A percentile compares a stretch with the other conserved stretches of the same genome.
phyloP scores from a whole-genome alignment of 768 basidiomycete species.

The Rubroboletus pulcherrimus region DNA sequence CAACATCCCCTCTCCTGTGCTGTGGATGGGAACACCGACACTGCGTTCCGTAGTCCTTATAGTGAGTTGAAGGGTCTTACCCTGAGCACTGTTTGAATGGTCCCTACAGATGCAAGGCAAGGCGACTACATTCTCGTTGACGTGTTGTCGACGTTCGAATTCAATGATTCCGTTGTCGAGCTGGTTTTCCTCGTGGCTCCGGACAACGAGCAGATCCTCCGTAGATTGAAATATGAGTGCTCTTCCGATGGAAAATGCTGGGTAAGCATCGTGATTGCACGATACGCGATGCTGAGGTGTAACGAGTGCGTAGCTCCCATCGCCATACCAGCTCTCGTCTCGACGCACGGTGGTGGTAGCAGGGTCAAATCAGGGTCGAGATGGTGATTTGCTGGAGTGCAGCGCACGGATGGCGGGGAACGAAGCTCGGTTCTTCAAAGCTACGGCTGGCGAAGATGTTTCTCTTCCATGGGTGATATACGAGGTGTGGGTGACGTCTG shows the following conservation, averaged over 20 bases:
- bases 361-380: neutral
- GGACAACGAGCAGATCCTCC: conserved; percentile 32
- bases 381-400: conserved; percentile 23
- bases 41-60: conserved; percentile 47
- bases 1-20: conserved; percentile 48
- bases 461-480: conserved; percentile 35
- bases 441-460: conserved; percentile 24
- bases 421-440: conserved; percentile 29
- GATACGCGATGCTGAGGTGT: neutral
- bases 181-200: conserved; percentile 37
- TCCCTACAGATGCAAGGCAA: conserved; percentile 16
- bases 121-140: conserved; percentile 42
- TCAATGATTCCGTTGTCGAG: conserved; percentile 22
- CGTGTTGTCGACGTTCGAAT: conserved; percentile 27
- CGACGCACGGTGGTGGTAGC: conserved; percentile 2
- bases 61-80: conserved; percentile 34
- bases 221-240: conserved; percentile 23
- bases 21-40: conserved; percentile 49
- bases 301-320: conserved; percentile 11
- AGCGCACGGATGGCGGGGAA: conserved; percentile 19
- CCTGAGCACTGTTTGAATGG: conserved; percentile 16
- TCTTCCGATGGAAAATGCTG: conserved; percentile 32
- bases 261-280: conserved; percentile 23
- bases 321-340: conserved; percentile 9
- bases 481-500: conserved; percentile 39